Conservation (phyloP, 352 stramenopile species). For the Pythium dissotocum region DNA sequence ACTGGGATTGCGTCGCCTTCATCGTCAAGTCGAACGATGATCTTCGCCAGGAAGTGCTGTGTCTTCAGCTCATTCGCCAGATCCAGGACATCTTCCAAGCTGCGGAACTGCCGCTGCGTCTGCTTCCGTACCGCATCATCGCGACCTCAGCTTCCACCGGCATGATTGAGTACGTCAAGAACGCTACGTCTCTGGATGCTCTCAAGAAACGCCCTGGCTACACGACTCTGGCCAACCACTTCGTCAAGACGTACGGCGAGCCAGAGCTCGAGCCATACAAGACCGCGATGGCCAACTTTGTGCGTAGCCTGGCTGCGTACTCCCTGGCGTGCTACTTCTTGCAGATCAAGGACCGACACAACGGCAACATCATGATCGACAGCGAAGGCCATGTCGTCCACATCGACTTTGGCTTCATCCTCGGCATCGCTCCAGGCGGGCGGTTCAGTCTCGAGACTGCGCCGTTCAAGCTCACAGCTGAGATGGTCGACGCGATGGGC, state of each 20-base stretch:
- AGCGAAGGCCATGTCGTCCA: constrained; percentile 96
- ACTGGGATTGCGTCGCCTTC: constrained; percentile 86
- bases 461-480: constrained; percentile 98
- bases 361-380: constrained; percentile 99
- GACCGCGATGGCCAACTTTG: constrained; percentile 96
- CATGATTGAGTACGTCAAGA: constrained; percentile 97
- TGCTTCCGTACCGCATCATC: constrained; percentile 96
- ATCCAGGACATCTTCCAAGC: constrained; percentile 96
- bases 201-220: constrained; percentile 91
- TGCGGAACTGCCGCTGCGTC: constrained; percentile 92
- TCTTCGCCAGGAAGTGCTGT: constrained; percentile 96
- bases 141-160: constrained; percentile 93
- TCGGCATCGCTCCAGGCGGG: constrained; percentile 95
- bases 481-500: constrained; percentile 98
- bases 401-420: constrained; percentile 99
- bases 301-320: constrained; percentile 97
- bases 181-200: constrained; percentile 96
- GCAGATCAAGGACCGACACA: constrained; percentile 99
- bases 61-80: constrained; percentile 96
- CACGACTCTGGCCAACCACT: constrained; percentile 89
- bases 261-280: constrained; percentile 85
- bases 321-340: constrained; percentile 98
- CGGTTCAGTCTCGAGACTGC: constrained; percentile 96
- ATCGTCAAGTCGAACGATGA: constrained; percentile 99
- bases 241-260: constrained; percentile 92